A percentile compares a stretch with the other conserved stretches of the same genome.
These are phyloP conservation scores for Nemania sp. DNA, from an alignment of 2,329 filamentous ascomycete genomes.

Conservation along the genomic window DNA sequence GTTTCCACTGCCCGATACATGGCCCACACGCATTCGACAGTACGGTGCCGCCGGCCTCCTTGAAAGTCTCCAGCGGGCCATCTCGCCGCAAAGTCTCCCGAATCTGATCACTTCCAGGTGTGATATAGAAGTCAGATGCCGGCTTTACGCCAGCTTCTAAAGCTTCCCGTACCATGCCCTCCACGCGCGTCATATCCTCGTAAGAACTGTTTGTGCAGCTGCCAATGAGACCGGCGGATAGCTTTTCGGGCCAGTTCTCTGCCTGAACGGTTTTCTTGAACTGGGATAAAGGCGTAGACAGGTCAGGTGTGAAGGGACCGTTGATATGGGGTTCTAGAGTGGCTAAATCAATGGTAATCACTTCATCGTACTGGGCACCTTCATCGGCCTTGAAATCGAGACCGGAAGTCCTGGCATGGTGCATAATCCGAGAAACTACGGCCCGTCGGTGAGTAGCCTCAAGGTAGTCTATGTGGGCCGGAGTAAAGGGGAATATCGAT, in stretches of 20 bases:
- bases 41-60: slow-evolving; percentile 81
- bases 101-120: slow-evolving; percentile 95
- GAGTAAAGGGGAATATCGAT: slow-evolving; percentile 90
- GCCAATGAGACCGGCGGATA: slow-evolving; percentile 92
- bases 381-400: slow-evolving; percentile 81
- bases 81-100: slow-evolving; percentile 91
- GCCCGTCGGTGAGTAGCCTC: slow-evolving; percentile 76
- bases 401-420: too few relatives aligned
- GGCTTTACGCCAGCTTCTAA: slow-evolving; percentile 86
- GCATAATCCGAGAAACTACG: slow-evolving; percentile 65
- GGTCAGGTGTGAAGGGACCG: slow-evolving; percentile 92
- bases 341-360: slow-evolving; percentile 88
- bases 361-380: slow-evolving; percentile 83
- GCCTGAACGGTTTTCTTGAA: slow-evolving; percentile 84
- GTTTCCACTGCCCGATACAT: slow-evolving; percentile 94
- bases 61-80: slow-evolving; percentile 82
- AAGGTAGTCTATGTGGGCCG: slow-evolving; percentile 82
- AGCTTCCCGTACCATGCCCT: slow-evolving; percentile 90
- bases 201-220: slow-evolving; percentile 99
- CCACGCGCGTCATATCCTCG: slow-evolving; percentile 95
- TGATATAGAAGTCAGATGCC: slow-evolving; percentile 91
- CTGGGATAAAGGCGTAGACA: slow-evolving; percentile 87
- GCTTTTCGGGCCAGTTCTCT: slow-evolving; percentile 86
- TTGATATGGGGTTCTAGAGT: slow-evolving; percentile 94
- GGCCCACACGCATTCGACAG: slow-evolving; percentile 94